Conservation (phyloP, 2,329 filamentous ascomycete species). For the Leptosphaerulina australis region DNA sequence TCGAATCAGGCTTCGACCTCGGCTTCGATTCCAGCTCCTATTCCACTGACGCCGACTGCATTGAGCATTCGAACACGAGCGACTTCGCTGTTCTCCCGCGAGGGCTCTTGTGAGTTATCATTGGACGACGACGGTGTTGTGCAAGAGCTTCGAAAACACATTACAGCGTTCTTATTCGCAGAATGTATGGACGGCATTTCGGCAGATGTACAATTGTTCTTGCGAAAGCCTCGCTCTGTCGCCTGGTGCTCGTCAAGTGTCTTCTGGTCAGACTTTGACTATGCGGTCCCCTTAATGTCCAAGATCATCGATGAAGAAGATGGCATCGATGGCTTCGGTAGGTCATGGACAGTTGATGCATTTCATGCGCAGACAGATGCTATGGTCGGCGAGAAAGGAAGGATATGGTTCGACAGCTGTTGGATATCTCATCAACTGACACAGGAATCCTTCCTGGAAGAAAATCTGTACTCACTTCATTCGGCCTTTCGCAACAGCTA, state of each 20-base stretch:
- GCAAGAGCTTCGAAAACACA: constrained; percentile 30
- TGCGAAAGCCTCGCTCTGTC: constrained; percentile 28
- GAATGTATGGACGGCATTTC: constrained; percentile 37
- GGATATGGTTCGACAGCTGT: constrained; percentile 36
- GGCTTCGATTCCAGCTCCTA: constrained; percentile 14
- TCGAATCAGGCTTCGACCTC: not conserved
- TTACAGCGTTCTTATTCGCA: constrained; percentile 34
- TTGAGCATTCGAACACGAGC: constrained; percentile 4
- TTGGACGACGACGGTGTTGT: constrained; percentile 29
- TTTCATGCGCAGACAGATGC: constrained; percentile 39
- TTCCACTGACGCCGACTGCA: constrained; percentile 18
- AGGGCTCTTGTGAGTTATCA: not conserved
- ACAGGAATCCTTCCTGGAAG: not conserved
- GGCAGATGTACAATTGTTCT: constrained; percentile 35
- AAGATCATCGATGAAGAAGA: constrained; percentile 26
- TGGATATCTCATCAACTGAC: constrained; percentile 21
- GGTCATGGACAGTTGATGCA: constrained; percentile 31
- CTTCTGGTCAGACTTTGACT: constrained; percentile 36
- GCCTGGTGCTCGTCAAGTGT: constrained; percentile 29
- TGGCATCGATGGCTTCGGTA: constrained; percentile 2
- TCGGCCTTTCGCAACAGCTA: constrained; percentile 15
- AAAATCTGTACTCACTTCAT: not conserved
- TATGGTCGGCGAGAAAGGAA: constrained; percentile 38
- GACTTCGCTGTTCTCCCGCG: constrained; percentile 1
- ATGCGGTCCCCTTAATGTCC: constrained; percentile 32